A percentile compares a stretch with the other conserved stretches of the same genome.
These are phyloP conservation scores for Scheffersomyces insectosa DNA, from an alignment of 1,139 yeast species.

Conservation along the genomic window DNA sequence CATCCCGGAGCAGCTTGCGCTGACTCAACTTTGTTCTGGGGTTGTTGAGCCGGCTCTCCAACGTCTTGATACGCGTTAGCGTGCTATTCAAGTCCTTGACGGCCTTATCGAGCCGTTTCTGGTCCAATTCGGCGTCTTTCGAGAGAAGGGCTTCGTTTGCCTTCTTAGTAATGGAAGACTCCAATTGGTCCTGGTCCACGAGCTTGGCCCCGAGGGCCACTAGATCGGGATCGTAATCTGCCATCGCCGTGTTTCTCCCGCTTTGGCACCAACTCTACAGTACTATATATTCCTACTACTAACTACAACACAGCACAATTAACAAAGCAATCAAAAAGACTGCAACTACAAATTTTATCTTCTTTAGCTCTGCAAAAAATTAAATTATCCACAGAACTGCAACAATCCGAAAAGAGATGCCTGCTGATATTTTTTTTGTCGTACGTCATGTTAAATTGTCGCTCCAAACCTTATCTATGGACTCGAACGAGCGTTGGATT, in stretches of 20 bases:
- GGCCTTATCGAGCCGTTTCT: slow-evolving; percentile 70
- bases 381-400: too few relatives aligned
- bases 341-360: too few relatives aligned
- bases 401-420: too few relatives aligned
- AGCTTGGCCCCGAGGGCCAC: slow-evolving; percentile 41
- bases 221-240: slow-evolving; percentile 7
- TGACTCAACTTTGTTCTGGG: slow-evolving; percentile 69
- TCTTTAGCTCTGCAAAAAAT: too few relatives aligned
- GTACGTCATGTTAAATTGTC: background rate
- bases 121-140: slow-evolving; percentile 73
- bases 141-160: slow-evolving; percentile 64
- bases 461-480: background rate
- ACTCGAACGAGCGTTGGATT: too few relatives aligned
- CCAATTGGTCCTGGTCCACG: slow-evolving; percentile 77
- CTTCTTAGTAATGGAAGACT: slow-evolving; percentile 63
- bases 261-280: too few relatives aligned
- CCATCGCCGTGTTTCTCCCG: background rate
- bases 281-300: too few relatives aligned
- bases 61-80: slow-evolving; percentile 39
- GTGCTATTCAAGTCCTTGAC: slow-evolving; percentile 46
- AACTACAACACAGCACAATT: too few relatives aligned
- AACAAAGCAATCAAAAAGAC: too few relatives aligned
- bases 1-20: slow-evolving; percentile 53
- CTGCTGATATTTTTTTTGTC: background rate
- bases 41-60: slow-evolving; percentile 51